Percentiles rank a stretch among this genome's conserved stretches.
These are phyloP conservation scores for Seminavis robusta DNA, from an alignment of 108 stramenopile genomes.

Conservation along the genomic window DNA sequence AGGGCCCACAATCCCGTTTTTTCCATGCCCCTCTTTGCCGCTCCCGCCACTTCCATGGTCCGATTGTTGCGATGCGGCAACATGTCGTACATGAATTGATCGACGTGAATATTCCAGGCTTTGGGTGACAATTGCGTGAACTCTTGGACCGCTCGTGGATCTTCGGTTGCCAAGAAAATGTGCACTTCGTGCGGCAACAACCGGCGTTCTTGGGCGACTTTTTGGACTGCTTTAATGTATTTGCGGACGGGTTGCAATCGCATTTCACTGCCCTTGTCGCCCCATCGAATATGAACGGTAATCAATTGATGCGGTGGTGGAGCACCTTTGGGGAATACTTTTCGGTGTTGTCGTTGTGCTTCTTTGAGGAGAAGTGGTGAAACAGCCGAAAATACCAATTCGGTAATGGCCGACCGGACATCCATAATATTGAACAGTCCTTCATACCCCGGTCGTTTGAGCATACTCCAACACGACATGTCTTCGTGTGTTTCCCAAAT, in stretches of 20 bases:
- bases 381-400: conserved; percentile 40
- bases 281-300: conserved; percentile 69
- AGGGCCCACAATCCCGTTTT: conserved; percentile 32
- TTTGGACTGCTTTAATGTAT: conserved; percentile 32
- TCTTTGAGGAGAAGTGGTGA: conserved; percentile 26
- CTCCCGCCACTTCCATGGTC: conserved; percentile 16
- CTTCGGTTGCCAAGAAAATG: conserved; percentile 47
- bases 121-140: conserved; percentile 16
- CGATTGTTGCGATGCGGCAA: conserved; percentile 4
- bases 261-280: conserved; percentile 52
- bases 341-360: conserved; percentile 44
- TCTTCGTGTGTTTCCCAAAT: too few species aligned
- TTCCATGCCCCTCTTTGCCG: conserved; percentile 6
- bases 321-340: conserved; percentile 33
- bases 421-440: conserved; percentile 3
- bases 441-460: too few species aligned
- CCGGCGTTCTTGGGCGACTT: conserved; percentile 23
- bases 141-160: conserved; percentile 37
- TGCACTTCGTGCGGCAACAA: conserved; percentile 9
- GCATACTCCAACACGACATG: too few species aligned
- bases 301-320: conserved; percentile 32
- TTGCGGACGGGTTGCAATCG: conserved; percentile 28
- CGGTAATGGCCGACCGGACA: conserved; percentile 22
- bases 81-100: conserved; percentile 25
- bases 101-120: conserved; percentile 42